Evolutionary conservation across 2,329 filamentous ascomycete genomes (phyloP), one percentile per base, ranked within the genome.

Genomic region (Elsinoe fawcettii): DNA sequence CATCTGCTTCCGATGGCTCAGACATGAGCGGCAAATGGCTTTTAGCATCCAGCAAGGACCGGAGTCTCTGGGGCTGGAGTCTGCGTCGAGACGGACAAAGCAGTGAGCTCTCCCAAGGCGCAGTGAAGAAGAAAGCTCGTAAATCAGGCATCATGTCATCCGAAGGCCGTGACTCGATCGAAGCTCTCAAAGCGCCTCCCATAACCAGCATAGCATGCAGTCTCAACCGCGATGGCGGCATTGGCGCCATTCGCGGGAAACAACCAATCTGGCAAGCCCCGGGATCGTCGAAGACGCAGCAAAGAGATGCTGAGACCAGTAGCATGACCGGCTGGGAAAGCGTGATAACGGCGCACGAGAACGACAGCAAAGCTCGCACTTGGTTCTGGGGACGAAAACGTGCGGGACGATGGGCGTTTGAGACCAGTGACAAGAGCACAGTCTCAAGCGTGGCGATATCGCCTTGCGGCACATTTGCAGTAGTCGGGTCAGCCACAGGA

Each of bases 311-410:
- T 2, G 85, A 90, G 63, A 77, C 84, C 58, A 87, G 85, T 65
- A 81, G 84, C 49, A 84, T 84, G 75, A 96, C 91, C 2, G 93
- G 93, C 1, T 99, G 93, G 93, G 95, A 99, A 71, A 96, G 92
- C 67, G 85, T 99, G 5, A 83, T 99, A 1, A 99, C 93, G 3
- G 92, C 90, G 8, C 95, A 99, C 69, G 86, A 86, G 66, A 83
- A 86, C 54, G 92, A 97, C 66, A 80, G 84, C 44, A 88, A 82
- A 67, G 93, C 90, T 16, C 83, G 93, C 55, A 97, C 93, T 1
- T 99, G 93, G 93, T 96, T 96, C 73, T 97, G 93, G 91, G 93
- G 92, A 5, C 85, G 90, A 58, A 96, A 95, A 73, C 85, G 87
- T 65, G 91, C 93, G 51, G 93, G 93, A 9, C 81, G 93, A 61